Conservation (phyloP, 2,329 filamentous ascomycete genomes). For the Aspergillus sp. region DNA sequence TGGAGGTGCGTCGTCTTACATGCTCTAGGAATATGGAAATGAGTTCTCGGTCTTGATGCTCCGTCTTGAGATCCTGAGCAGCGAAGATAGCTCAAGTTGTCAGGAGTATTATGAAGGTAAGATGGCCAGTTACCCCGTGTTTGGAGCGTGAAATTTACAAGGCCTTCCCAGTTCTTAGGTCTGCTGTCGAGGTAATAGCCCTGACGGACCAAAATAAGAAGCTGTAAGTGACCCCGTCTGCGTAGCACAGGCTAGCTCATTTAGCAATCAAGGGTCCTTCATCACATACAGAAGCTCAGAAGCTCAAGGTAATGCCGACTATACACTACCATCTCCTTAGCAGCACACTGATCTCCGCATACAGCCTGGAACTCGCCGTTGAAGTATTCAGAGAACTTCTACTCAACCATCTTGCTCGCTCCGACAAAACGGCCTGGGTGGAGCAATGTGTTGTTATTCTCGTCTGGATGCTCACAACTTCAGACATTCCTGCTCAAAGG, state of each 20-base stretch:
- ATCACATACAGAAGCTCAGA: slow-evolving; percentile 58
- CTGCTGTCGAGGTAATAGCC: slow-evolving; percentile 52
- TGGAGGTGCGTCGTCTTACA: slow-evolving; percentile 1
- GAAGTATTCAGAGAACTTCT: slow-evolving; percentile 57
- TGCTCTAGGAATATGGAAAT: slow-evolving; percentile 47
- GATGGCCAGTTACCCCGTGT: slow-evolving; percentile 1
- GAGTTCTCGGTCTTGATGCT: slow-evolving; percentile 58
- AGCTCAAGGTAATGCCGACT: slow-evolving; percentile 36
- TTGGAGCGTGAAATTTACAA: slow-evolving; percentile 29
- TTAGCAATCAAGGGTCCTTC: slow-evolving; percentile 40
- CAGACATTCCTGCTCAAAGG: slow-evolving; percentile 27
- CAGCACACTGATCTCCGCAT: not conserved
- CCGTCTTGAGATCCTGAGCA: slow-evolving; percentile 55
- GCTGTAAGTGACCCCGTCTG: slow-evolving; percentile 28
- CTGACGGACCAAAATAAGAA: slow-evolving; percentile 57
- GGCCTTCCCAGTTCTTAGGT: slow-evolving; percentile 42
- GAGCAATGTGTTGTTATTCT: slow-evolving; percentile 61
- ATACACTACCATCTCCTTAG: not conserved
- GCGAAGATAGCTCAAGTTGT: slow-evolving; percentile 24
- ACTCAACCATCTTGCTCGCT: slow-evolving; percentile 43
- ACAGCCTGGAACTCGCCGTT: slow-evolving; percentile 30
- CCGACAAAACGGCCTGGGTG: slow-evolving; percentile 49
- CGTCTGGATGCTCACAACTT: slow-evolving; percentile 53
- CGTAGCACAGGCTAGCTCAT: not conserved
- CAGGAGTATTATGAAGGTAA: slow-evolving; percentile 35